phyloP scores from a whole-genome alignment of 1,139 yeast species.

The Saccharomyces hybrid region DNA sequence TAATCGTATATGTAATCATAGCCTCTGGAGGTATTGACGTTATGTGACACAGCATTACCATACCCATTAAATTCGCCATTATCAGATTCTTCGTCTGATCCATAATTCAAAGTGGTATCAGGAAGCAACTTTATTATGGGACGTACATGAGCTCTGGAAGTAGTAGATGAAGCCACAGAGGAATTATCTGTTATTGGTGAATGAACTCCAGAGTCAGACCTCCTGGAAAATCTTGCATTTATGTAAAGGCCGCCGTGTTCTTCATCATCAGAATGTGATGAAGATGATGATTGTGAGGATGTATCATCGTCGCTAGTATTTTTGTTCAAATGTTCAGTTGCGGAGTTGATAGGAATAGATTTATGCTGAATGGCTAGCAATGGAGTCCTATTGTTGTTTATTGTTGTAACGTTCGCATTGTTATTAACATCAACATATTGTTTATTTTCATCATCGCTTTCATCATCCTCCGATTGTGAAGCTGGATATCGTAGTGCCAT shows the following conservation, averaged over 20 bases:
- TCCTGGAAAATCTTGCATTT: slow-evolving; percentile 29
- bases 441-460: slow-evolving; percentile 18
- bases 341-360: not conserved
- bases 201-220: slow-evolving; percentile 19
- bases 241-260: slow-evolving; percentile 35
- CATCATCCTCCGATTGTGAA: slow-evolving; percentile 22
- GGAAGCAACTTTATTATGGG: slow-evolving; percentile 70
- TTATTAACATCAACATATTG: slow-evolving; percentile 18
- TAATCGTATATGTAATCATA: slow-evolving; percentile 83
- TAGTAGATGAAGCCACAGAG: slow-evolving; percentile 29
- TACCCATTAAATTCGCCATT: slow-evolving; percentile 38
- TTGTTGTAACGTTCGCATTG: slow-evolving; percentile 4
- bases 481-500: slow-evolving; percentile 50
- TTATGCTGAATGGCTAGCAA: not conserved
- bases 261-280: slow-evolving; percentile 28
- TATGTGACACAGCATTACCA: slow-evolving; percentile 60
- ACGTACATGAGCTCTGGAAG: slow-evolving; percentile 21
- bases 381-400: not conserved
- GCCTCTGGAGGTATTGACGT: slow-evolving; percentile 68
- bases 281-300: slow-evolving; percentile 30
- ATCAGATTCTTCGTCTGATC: slow-evolving; percentile 64
- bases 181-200: slow-evolving; percentile 29
- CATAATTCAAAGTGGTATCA: slow-evolving; percentile 72
- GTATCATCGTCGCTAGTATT: slow-evolving; percentile 19
- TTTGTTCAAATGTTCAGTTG: slow-evolving; percentile 4